phyloP scores from a whole-genome alignment of 2,329 filamentous ascomycete genomes.

The Piedraia hortae region DNA sequence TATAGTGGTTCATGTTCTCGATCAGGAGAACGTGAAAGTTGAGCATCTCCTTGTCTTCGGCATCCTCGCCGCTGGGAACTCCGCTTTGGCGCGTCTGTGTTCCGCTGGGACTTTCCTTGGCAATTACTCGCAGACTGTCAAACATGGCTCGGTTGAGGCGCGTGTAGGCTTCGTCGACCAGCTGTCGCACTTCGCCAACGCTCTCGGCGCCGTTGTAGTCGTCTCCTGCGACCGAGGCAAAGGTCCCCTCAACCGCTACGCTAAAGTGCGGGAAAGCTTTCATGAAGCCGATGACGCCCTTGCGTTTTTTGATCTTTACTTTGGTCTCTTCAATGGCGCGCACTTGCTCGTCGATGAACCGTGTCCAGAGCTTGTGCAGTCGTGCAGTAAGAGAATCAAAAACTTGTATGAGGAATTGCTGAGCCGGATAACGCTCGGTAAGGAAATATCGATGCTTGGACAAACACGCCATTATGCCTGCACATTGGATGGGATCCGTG shows the following conservation, averaged over 20 bases:
- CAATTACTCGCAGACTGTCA: slow-evolving; percentile 85
- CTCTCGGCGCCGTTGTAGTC: slow-evolving; percentile 24
- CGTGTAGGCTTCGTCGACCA: slow-evolving; percentile 65
- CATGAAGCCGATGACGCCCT: slow-evolving; percentile 87
- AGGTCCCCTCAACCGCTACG: slow-evolving; percentile 59
- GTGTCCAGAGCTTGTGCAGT: slow-evolving; percentile 49
- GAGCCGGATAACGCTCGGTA: slow-evolving; percentile 70
- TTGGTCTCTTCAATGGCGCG: slow-evolving; percentile 93
- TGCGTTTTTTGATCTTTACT: slow-evolving; percentile 96
- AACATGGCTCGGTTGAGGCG: slow-evolving; percentile 89
- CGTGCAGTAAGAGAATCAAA: slow-evolving; percentile 45
- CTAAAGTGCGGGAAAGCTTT: slow-evolving; percentile 74
- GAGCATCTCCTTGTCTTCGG: slow-evolving; percentile 83
- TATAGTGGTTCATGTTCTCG: slow-evolving; percentile 96
- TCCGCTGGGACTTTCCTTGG: slow-evolving; percentile 39
- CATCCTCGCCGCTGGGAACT: slow-evolving; percentile 22
- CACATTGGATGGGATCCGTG: slow-evolving; percentile 68
- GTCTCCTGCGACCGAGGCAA: slow-evolving; percentile 20
- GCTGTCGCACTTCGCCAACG: slow-evolving; percentile 36
- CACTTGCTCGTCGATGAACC: slow-evolving; percentile 84
- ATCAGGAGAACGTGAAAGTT: slow-evolving; percentile 95
- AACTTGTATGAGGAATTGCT: slow-evolving; percentile 67
- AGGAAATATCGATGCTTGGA: slow-evolving; percentile 56
- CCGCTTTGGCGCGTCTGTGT: slow-evolving; percentile 15
- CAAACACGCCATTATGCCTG: slow-evolving; percentile 57